Conservation (phyloP, 495 filamentous ascomycete genomes). For the Pseudoneurospora amorphoporcata region DNA sequence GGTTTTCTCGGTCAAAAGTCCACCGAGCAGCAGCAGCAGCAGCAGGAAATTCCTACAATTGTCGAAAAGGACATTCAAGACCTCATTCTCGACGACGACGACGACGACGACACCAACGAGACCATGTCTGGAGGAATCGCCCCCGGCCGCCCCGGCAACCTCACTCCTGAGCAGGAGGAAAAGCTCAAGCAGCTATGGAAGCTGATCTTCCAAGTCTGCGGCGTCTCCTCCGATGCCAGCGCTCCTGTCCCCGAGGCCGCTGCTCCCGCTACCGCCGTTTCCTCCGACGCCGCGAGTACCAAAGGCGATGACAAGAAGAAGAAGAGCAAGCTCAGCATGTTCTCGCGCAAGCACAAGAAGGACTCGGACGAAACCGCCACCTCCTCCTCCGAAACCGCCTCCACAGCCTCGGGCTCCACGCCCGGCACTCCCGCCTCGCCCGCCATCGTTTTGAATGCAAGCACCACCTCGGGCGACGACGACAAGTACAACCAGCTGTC, state of each 20-base stretch:
- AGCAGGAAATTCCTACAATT: background rate
- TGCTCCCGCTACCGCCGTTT: constrained; percentile 13
- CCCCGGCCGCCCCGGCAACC: constrained; percentile 73
- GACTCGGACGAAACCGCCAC: constrained; percentile 33
- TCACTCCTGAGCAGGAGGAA: constrained; percentile 78
- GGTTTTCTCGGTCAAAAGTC: background rate
- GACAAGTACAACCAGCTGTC: constrained; percentile 92
- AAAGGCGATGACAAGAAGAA: constrained; percentile 48
- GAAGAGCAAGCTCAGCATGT: constrained; percentile 57
- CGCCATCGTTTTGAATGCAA: constrained; percentile 14
- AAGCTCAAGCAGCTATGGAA: constrained; percentile 86
- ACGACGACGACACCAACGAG: constrained; percentile 9
- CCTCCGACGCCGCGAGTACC: constrained; percentile 5
- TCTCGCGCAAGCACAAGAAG: constrained; percentile 50
- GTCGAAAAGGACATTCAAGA: background rate
- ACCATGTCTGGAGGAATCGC: constrained; percentile 33
- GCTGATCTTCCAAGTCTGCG: constrained; percentile 68
- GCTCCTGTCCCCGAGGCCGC: constrained; percentile 13
- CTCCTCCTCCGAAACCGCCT: constrained; percentile 17
- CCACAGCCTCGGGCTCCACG: background rate
- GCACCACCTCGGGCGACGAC: constrained; percentile 46
- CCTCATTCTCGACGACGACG: background rate
- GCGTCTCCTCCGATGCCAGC: constrained; percentile 38
- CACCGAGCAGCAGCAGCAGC: background rate
- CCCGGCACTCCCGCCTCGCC: background rate